Percentiles rank a stretch among this genome's conserved stretches.
phyloP scores from a whole-genome alignment of 306 rosid species.

The Glycine tomentella region DNA sequence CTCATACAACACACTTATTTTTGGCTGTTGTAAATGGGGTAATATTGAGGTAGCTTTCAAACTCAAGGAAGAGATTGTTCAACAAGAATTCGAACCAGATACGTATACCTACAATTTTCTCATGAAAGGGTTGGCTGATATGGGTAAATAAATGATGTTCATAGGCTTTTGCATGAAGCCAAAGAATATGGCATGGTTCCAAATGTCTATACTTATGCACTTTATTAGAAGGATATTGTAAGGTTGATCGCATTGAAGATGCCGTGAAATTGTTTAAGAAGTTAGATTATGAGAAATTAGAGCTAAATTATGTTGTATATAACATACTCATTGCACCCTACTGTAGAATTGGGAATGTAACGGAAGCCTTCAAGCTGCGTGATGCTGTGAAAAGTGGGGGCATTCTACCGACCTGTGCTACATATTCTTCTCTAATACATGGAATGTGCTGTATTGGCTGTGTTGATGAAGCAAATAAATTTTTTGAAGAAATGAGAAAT shows the following conservation, averaged over 20 bases:
- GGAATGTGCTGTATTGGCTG: constrained; percentile 67
- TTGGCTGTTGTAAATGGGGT: constrained; percentile 67
- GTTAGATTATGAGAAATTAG: constrained; percentile 60
- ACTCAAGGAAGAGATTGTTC: constrained; percentile 68
- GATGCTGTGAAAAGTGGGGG: constrained; percentile 66
- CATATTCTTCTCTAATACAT: constrained; percentile 80
- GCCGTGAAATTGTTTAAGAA: constrained; percentile 59
- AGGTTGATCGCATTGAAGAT: constrained; percentile 64
- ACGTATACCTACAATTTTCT: constrained; percentile 67
- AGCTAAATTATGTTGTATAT: constrained; percentile 66
- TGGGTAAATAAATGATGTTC: constrained; percentile 65
- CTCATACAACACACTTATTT: constrained; percentile 75
- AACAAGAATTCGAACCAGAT: constrained; percentile 66
- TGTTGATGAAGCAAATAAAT: constrained; percentile 63
- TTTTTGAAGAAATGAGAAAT: constrained; percentile 66
- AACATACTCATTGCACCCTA: constrained; percentile 67
- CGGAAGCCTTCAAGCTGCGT: constrained; percentile 61
- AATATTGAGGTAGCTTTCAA: constrained; percentile 57
- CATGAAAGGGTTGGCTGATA: constrained; percentile 62
- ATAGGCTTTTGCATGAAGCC: constrained; percentile 63
- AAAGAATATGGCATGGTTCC: constrained; percentile 59
- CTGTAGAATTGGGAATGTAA: constrained; percentile 56
- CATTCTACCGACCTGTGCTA: constrained; percentile 58
- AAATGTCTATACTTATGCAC: constrained; percentile 71
- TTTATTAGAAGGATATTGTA: constrained; percentile 71